A percentile compares a stretch with the other conserved stretches of the same genome.
Evolutionary conservation across 805 yeast genomes (phyloP).

Genomic region (Nakazawaea sp.): DNA sequence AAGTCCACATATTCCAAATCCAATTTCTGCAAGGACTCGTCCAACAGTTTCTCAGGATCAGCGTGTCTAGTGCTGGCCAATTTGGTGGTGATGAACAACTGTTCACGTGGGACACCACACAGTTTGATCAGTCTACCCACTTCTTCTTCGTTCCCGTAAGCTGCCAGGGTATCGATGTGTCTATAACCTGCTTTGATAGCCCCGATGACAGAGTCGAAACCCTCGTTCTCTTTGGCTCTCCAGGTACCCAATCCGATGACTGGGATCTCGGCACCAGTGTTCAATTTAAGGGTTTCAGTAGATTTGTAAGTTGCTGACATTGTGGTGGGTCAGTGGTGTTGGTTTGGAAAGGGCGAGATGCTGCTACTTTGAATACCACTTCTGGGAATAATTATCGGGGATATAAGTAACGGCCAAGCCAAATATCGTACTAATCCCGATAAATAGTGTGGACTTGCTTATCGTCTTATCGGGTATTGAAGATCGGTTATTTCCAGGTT

Average conservation of each 20-base stretch:
- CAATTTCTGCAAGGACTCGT: slow-evolving; percentile 41
- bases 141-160: slow-evolving; percentile 60
- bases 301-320: not conserved
- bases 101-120: slow-evolving; percentile 35
- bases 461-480: too few relatives aligned
- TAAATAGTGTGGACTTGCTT: too few relatives aligned
- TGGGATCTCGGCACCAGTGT: slow-evolving; percentile 59
- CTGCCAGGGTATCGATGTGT: slow-evolving; percentile 70
- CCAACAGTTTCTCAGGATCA: slow-evolving; percentile 39
- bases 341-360: too few relatives aligned
- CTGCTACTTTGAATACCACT: too few relatives aligned
- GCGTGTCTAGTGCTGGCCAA: slow-evolving; percentile 40
- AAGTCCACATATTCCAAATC: slow-evolving; percentile 58
- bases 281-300: slow-evolving; percentile 23
- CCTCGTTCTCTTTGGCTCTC: slow-evolving; percentile 44
- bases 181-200: slow-evolving; percentile 64
- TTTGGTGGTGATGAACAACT: slow-evolving; percentile 60
- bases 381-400: too few relatives aligned
- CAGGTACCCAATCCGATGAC: slow-evolving; percentile 71
- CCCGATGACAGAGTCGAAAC: slow-evolving; percentile 45
- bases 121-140: slow-evolving; percentile 57
- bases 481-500: too few relatives aligned
- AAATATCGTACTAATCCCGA: too few relatives aligned
- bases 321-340: too few relatives aligned
- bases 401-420: too few relatives aligned